Conservation (phyloP, 257 asterid genomes). For the Nicotiana knightiana region DNA sequence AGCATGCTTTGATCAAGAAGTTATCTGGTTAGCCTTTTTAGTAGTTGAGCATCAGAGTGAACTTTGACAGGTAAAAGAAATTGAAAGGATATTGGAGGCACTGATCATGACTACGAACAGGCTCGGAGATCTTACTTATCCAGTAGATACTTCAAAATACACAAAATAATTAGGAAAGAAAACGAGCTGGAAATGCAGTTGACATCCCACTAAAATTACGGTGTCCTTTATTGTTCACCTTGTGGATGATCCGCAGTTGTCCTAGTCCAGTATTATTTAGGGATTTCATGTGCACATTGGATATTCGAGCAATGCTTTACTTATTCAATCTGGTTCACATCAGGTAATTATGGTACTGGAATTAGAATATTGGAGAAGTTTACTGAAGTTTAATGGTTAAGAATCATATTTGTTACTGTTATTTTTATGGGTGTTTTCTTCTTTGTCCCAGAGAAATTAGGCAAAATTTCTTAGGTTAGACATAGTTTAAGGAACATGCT, state of each 20-base stretch:
- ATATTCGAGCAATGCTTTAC: neutral
- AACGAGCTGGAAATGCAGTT: neutral
- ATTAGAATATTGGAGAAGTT: neutral
- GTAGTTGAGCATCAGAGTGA: neutral
- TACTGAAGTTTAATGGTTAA: neutral
- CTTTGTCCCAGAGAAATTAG: neutral
- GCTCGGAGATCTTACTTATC: neutral
- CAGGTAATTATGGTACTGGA: neutral
- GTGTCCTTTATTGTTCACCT: neutral
- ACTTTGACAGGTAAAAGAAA: neutral
- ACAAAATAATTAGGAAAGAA: neutral
- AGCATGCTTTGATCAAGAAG: neutral
- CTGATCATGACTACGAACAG: neutral
- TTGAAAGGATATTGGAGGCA: constrained; percentile 1
- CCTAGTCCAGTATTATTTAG: neutral
- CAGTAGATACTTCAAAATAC: neutral
- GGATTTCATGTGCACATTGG: neutral
- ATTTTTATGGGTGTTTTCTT: neutral
- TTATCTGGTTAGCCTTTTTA: neutral
- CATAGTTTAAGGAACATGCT: neutral
- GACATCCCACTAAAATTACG: neutral
- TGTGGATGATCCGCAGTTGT: neutral
- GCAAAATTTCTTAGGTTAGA: neutral
- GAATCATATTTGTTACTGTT: neutral
- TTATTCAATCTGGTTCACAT: neutral